Evolutionary conservation across 2,329 filamentous ascomycete species (phyloP).

Genomic region (Sarocladium oryzae): DNA sequence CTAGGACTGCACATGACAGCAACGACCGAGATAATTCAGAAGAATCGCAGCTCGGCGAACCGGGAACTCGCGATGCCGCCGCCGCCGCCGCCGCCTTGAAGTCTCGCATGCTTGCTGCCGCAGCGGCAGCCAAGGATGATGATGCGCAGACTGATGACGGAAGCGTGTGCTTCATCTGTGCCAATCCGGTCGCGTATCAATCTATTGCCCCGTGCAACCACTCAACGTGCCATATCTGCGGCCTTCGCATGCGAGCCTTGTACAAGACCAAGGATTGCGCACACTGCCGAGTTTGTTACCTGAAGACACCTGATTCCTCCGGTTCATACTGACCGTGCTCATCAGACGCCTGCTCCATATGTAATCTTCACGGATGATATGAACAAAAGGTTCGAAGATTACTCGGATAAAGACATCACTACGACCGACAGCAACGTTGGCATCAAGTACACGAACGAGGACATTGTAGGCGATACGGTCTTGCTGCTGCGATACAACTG

Average conservation of each 20-base stretch:
- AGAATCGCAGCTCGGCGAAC: constrained; percentile 21
- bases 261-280: constrained; percentile 96
- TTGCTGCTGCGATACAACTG: constrained; percentile 91
- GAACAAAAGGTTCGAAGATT: constrained; percentile 81
- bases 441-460: constrained; percentile 81
- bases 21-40: not conserved
- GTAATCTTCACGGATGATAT: constrained; percentile 90
- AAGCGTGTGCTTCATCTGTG: constrained; percentile 96
- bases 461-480: constrained; percentile 87
- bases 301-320: too few relatives aligned
- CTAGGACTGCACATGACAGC: not conserved
- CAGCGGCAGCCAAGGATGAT: constrained; percentile 19
- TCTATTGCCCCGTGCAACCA: constrained; percentile 94
- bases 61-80: constrained; percentile 25
- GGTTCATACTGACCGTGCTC: too few relatives aligned
- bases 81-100: constrained; percentile 26
- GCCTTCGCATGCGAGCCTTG: constrained; percentile 79
- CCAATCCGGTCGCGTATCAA: constrained; percentile 79
- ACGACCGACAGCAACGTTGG: constrained; percentile 79
- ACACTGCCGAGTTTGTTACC: constrained; percentile 72
- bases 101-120: constrained; percentile 19
- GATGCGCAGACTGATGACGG: constrained; percentile 52
- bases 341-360: constrained; percentile 63
- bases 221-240: constrained; percentile 92
- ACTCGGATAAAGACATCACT: constrained; percentile 63